phyloP scores from a whole-genome alignment of 148 eudicot genomes.

The Vaccinium macrocarpon region DNA sequence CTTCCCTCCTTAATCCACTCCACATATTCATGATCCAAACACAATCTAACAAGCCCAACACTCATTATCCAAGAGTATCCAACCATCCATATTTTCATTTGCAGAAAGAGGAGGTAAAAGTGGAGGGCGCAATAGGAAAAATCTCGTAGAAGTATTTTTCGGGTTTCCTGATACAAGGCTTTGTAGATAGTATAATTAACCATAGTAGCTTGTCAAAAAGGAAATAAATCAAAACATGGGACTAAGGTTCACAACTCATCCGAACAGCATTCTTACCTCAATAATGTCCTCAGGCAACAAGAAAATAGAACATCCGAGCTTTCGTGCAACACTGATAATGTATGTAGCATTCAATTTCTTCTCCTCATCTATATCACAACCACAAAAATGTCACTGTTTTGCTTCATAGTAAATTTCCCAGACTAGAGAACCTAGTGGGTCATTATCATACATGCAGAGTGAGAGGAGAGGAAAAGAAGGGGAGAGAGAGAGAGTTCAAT shows the following conservation, averaged over 20 bases:
- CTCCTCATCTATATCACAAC: constrained; percentile 67
- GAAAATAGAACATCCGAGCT: constrained; percentile 92
- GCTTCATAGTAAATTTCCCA: too few species aligned
- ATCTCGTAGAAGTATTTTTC: not conserved
- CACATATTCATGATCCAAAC: not conserved
- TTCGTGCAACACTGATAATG: constrained; percentile 94
- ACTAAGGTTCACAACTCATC: not conserved
- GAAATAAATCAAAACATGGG: not conserved
- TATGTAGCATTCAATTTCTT: constrained; percentile 94
- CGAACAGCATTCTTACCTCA: constrained; percentile 48
- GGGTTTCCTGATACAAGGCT: not conserved
- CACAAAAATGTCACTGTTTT: not conserved
- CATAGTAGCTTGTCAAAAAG: constrained; percentile 2
- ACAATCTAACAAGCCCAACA: not conserved
- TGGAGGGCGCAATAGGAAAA: not conserved
- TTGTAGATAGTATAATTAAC: not conserved
- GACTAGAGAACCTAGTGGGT: too few species aligned
- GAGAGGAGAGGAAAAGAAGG: too few species aligned
- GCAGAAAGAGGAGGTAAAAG: not conserved
- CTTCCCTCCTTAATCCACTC: not conserved
- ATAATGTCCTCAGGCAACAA: constrained; percentile 96
- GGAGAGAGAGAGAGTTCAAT: not conserved
- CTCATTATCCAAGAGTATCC: not conserved
- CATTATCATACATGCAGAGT: not conserved
- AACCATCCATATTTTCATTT: not conserved